These are phyloP conservation scores for Steccherinum ochraceum DNA, from an alignment of 768 basidiomycete genomes.

Conservation along the genomic window DNA sequence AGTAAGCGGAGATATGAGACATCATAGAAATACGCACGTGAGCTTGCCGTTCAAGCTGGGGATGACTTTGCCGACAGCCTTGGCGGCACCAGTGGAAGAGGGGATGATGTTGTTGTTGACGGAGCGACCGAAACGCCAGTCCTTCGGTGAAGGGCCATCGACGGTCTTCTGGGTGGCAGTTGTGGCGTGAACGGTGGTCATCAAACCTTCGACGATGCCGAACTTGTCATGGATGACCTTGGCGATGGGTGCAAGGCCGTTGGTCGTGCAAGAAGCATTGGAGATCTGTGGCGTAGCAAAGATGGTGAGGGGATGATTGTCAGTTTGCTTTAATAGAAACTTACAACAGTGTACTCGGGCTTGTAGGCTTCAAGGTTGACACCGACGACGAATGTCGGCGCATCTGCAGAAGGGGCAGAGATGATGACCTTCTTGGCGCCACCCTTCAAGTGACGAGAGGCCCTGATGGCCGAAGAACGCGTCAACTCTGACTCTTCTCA, in stretches of 20 bases:
- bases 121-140: constrained; percentile 96
- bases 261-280: constrained; percentile 99
- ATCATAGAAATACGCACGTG: constrained; percentile 53
- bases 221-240: constrained; percentile 98
- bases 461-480: constrained; percentile 37
- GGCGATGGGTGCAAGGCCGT: constrained; percentile 97
- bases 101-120: constrained; percentile 99
- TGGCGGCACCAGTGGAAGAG: constrained; percentile 97
- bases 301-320: neutral
- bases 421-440: constrained; percentile 99
- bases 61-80: constrained; percentile 98
- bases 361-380: constrained; percentile 95
- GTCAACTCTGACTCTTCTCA: constrained; percentile 7
- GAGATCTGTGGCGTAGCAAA: constrained; percentile 61
- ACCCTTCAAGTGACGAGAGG: constrained; percentile 89
- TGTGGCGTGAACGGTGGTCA: constrained; percentile 98
- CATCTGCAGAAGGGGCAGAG: constrained; percentile 96
- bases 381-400: constrained; percentile 91
- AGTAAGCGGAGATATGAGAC: neutral
- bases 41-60: constrained; percentile 95
- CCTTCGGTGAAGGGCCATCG: constrained; percentile 91
- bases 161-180: constrained; percentile 95
- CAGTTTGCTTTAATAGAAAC: constrained; percentile 24
- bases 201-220: constrained; percentile 93
- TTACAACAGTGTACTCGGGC: constrained; percentile 76